Base-by-base conservation (phyloP, 805 yeast species). In the Ogataea glucozyma region DNA sequence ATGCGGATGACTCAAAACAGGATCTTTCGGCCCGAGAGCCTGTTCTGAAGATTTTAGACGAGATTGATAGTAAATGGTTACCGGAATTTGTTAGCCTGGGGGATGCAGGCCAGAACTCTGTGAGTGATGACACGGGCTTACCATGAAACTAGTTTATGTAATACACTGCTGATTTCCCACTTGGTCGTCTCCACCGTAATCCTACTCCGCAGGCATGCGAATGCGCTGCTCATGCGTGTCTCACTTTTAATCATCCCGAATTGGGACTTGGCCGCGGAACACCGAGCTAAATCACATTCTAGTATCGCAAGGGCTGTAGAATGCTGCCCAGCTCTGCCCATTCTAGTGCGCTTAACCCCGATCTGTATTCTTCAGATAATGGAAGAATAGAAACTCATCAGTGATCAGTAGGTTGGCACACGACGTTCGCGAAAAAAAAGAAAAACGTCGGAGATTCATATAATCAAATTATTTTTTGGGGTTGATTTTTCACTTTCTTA, bases 61-160 rank as follows among this genome's bases (percentile, higher is more conserved):
- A 38, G 24, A 29, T 38, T 29, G 41, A 38, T 30, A 38, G 41
- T 14, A 27, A 21, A 5, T 38, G 41, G 41, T 6, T 12, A 3
- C 41, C 41, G 16, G 20, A 20, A n/a, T 38, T 38, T 12, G 38
- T 21, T 4, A 71, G 6, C 7, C 6, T 6, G 22, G 29, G 18
- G 19, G 18, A 23, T 19, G 70, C 68, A 48, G 70, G 70, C 20
- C 12, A 17, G 18, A 18, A 4, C 14, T 6, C 27, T n/a, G n/a
- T n/a, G n/a, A n/a, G n/a, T n/a, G n/a, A n/a, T n/a, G n/a, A n/a
- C n/a, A n/a, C n/a, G n/a, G n/a, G n/a, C n/a, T n/a, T n/a, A n/a
- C n/a, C n/a, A n/a, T n/a, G n/a, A n/a, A n/a, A n/a, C n/a, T n/a
- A n/a, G n/a, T n/a, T n/a, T n/a, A n/a, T n/a, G n/a, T n/a, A n/a